Conservation (phyloP, 805 yeast species). For the Candida montana region DNA sequence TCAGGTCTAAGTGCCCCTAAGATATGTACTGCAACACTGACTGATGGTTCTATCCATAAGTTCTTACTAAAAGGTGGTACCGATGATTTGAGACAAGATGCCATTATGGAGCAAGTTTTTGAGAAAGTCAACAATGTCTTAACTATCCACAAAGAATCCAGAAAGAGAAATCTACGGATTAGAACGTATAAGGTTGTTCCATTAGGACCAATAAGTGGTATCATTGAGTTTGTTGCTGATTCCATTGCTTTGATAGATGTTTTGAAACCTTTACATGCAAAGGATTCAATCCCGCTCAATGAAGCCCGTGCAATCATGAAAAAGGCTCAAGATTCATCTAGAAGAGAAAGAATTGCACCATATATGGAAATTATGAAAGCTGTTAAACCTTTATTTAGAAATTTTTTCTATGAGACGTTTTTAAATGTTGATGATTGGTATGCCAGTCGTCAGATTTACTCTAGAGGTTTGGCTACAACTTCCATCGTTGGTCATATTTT, state of each 20-base stretch:
- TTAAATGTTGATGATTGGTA: slow-evolving; percentile 72
- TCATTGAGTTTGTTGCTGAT: slow-evolving; percentile 82
- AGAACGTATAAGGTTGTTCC: slow-evolving; percentile 90
- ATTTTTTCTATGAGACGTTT: slow-evolving; percentile 66
- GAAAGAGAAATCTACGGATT: slow-evolving; percentile 53
- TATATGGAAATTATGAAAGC: slow-evolving; percentile 44
- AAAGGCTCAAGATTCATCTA: slow-evolving; percentile 42
- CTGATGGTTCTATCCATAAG: slow-evolving; percentile 54
- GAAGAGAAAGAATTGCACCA: slow-evolving; percentile 36
- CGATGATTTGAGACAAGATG: slow-evolving; percentile 92
- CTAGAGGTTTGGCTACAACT: slow-evolving; percentile 74
- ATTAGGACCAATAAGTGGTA: slow-evolving; percentile 79
- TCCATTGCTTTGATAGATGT: slow-evolving; percentile 69
- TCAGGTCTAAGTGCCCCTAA: slow-evolving; percentile 90
- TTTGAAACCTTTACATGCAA: slow-evolving; percentile 56
- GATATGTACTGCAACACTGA: slow-evolving; percentile 49
- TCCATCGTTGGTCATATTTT: slow-evolving; percentile 84
- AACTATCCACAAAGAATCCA: slow-evolving; percentile 46
- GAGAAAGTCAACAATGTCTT: slow-evolving; percentile 73
- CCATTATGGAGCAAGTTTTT: slow-evolving; percentile 97
- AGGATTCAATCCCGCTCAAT: slow-evolving; percentile 43
- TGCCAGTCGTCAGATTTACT: slow-evolving; percentile 53
- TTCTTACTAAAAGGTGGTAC: slow-evolving; percentile 77
- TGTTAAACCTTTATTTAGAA: slow-evolving; percentile 62
- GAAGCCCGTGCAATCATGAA: slow-evolving; percentile 65